These are phyloP conservation scores for Monilinia fructicola DNA, from an alignment of 2,329 filamentous ascomycete species.

Conservation along the genomic window DNA sequence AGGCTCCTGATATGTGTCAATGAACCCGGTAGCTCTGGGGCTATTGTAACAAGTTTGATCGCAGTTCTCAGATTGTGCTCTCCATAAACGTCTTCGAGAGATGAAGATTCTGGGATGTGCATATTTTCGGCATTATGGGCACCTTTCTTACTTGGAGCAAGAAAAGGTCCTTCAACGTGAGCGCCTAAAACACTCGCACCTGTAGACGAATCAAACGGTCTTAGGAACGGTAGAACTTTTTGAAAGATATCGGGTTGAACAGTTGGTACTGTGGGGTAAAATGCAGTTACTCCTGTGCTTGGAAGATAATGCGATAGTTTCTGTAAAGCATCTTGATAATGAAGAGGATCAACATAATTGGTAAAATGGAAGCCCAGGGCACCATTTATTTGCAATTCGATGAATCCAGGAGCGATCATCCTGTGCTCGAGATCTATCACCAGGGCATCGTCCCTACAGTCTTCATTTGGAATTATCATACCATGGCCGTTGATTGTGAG, in stretches of 20 bases:
- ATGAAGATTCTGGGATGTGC: conserved; percentile 31
- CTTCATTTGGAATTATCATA: conserved; percentile 34
- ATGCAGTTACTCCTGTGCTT: conserved; percentile 52
- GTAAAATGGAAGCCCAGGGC: conserved; percentile 53
- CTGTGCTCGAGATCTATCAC: conserved; percentile 47
- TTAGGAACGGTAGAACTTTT: conserved; percentile 47
- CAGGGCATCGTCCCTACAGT: conserved; percentile 27
- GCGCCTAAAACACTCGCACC: conserved; percentile 54
- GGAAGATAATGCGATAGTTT: conserved; percentile 50
- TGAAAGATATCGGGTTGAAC: conserved; percentile 48
- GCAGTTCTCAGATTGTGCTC: conserved; percentile 42
- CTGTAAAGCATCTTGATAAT: conserved; percentile 47
- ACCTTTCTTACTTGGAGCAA: conserved; percentile 53
- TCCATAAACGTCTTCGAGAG: conserved; percentile 47
- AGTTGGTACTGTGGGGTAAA: conserved; percentile 55
- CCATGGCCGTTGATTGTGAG: conserved; percentile 33
- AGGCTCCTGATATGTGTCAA: conserved; percentile 46
- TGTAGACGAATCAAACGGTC: conserved; percentile 44
- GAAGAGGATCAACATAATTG: conserved; percentile 44
- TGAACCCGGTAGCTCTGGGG: conserved; percentile 51
- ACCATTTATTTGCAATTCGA: conserved; percentile 56
- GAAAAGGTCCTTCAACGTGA: conserved; percentile 57
- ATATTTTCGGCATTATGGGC: conserved; percentile 45
- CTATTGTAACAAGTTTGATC: conserved; percentile 53
- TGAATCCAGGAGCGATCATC: conserved; percentile 54